These are phyloP conservation scores for Helotiales sp. DNA, from an alignment of 2,329 filamentous ascomycete genomes.

Conservation along the genomic window DNA sequence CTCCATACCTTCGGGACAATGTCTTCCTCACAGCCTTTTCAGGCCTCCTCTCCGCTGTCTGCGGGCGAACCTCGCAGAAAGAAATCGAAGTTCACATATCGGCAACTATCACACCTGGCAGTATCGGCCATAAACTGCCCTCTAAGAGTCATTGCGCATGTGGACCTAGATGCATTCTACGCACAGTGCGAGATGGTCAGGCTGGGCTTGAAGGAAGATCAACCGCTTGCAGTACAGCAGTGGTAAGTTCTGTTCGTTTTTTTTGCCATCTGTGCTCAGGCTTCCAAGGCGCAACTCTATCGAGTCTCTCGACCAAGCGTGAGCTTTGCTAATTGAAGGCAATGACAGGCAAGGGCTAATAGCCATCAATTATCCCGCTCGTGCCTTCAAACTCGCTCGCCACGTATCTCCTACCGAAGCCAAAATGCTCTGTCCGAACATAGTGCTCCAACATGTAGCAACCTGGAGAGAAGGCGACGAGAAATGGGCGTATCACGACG, in stretches of 20 bases:
- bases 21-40: constrained; percentile 55
- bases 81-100: constrained; percentile 80
- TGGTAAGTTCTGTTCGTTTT: constrained; percentile 58
- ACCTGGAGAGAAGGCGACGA: constrained; percentile 93
- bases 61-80: constrained; percentile 30
- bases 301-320: no score
- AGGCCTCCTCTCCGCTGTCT: constrained; percentile 52
- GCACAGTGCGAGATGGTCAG: constrained; percentile 95
- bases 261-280: not conserved
- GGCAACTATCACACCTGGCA: constrained; percentile 77
- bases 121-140: constrained; percentile 74
- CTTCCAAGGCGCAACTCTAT: not conserved
- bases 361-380: constrained; percentile 93
- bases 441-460: constrained; percentile 90
- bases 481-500: constrained; percentile 87
- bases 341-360: constrained; percentile 88
- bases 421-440: constrained; percentile 80
- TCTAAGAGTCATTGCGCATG: constrained; percentile 84
- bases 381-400: constrained; percentile 77
- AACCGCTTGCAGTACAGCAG: constrained; percentile 91
- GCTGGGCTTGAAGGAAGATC: constrained; percentile 72
- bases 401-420: constrained; percentile 83
- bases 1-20: constrained; percentile 31
- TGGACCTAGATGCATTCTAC: constrained; percentile 98
- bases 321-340: no score